These are phyloP conservation scores for Lumnitzera racemosa DNA, from an alignment of 345 rosid genomes.

Conservation along the genomic window DNA sequence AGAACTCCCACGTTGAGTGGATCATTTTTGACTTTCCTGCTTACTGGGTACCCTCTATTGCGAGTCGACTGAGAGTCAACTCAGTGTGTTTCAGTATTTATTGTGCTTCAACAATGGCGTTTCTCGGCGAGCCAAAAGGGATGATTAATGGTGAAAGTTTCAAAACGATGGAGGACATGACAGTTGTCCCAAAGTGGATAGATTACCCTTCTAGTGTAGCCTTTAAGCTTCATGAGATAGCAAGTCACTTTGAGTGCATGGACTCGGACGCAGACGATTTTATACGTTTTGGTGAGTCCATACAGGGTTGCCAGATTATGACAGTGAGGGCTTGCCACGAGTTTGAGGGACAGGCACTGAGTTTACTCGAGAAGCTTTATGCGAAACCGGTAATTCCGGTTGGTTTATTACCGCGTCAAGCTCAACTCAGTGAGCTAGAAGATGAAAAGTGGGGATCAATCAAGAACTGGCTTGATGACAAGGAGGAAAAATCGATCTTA, in stretches of 20 bases:
- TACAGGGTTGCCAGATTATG: conserved; percentile 4
- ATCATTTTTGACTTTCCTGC: conserved; percentile 28
- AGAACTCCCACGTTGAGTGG: conserved; percentile 27
- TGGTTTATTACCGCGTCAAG: conserved; percentile 3
- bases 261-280: conserved; percentile 7
- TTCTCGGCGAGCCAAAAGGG: conserved; percentile 9
- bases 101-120: conserved; percentile 11
- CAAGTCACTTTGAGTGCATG: conserved; percentile 4
- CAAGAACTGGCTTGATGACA: background rate
- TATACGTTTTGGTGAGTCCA: background rate
- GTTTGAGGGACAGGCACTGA: conserved; percentile 13
- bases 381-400: conserved; percentile 3
- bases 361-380: conserved; percentile 4
- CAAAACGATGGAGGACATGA: conserved; percentile 19
- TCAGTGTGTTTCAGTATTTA: conserved; percentile 21
- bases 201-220: conserved; percentile 12
- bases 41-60: conserved; percentile 32
- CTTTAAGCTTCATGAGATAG: conserved; percentile 11
- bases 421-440: background rate
- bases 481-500: conserved; percentile 1
- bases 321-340: conserved; percentile 11
- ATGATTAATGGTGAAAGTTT: conserved; percentile 3
- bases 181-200: conserved; percentile 24
- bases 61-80: conserved; percentile 15
- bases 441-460: background rate